Evolutionary conservation across 495 filamentous ascomycete genomes (phyloP).

Genomic region (Copromyces sp.): DNA sequence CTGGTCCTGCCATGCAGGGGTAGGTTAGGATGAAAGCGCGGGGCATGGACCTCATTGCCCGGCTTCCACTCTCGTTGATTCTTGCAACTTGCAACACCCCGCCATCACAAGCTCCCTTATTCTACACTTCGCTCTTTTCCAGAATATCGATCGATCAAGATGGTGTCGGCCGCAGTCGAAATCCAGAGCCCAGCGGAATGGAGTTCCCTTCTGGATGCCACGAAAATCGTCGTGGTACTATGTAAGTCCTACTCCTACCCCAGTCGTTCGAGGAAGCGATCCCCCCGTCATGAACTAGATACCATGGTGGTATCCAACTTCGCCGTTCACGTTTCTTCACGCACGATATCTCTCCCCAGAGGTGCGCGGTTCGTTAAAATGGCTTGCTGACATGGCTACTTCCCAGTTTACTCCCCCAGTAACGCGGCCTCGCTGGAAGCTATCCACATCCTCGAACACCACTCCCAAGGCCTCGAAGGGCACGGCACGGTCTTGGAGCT

Average conservation of each 20-base stretch:
- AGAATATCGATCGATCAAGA: neutral
- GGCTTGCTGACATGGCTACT: conserved; percentile 13
- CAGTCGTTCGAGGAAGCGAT: neutral
- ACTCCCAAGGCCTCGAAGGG: conserved; percentile 55
- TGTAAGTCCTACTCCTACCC: conserved; percentile 48
- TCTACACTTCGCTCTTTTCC: neutral
- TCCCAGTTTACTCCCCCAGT: conserved; percentile 77
- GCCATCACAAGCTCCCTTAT: neutral
- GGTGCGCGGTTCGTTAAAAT: neutral
- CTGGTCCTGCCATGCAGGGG: neutral
- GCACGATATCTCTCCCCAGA: neutral
- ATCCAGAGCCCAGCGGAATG: conserved; percentile 47
- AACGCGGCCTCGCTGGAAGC: conserved; percentile 78
- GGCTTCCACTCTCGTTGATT: neutral
- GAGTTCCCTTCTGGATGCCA: conserved; percentile 51
- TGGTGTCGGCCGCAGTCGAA: neutral
- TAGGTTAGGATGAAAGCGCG: neutral
- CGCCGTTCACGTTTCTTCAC: neutral
- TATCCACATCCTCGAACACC: conserved; percentile 72
- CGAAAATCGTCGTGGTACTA: conserved; percentile 69
- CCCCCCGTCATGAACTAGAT: conserved; percentile 10
- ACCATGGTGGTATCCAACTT: neutral
- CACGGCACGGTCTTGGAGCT: conserved; percentile 68
- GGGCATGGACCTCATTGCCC: neutral
- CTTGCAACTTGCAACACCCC: neutral